Evolutionary conservation across 2,329 filamentous ascomycete genomes (phyloP).

Genomic region (Phoma sp.): DNA sequence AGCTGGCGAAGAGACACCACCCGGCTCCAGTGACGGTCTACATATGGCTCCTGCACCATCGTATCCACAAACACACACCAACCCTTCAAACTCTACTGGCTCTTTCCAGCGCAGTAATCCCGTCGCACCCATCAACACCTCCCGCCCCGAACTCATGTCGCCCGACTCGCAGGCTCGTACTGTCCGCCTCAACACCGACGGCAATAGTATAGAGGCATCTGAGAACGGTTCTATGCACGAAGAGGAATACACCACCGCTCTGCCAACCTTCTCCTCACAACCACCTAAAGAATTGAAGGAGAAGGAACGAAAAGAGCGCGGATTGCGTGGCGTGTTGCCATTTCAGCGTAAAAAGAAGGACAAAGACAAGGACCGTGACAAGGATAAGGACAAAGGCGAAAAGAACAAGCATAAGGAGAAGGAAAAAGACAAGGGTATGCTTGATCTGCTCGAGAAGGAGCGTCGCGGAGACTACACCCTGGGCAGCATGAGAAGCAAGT

Average conservation of each 20-base stretch:
- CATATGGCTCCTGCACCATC: conserved; percentile 42
- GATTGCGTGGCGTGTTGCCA: conserved; percentile 47
- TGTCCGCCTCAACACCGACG: conserved; percentile 33
- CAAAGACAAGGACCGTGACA: conserved; percentile 29
- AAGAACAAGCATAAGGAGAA: conserved; percentile 24
- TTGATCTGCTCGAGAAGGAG: conserved; percentile 14
- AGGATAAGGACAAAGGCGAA: conserved; percentile 24
- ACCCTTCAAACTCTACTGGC: conserved; percentile 29
- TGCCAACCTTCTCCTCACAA: conserved; percentile 45
- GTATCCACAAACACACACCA: conserved; percentile 38
- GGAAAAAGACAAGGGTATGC: conserved; percentile 27
- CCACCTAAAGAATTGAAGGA: conserved; percentile 38
- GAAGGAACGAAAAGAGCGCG: conserved; percentile 48
- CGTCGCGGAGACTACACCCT: conserved; percentile 17
- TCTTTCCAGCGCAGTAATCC: conserved; percentile 26
- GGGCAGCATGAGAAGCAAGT: conserved; percentile 12
- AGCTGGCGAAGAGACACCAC: conserved; percentile 45
- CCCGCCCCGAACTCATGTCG: conserved; percentile 24
- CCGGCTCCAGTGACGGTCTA: conserved; percentile 45
- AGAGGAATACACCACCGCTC: conserved; percentile 48
- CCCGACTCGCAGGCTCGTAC: conserved; percentile 32
- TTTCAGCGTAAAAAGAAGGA: conserved; percentile 47
- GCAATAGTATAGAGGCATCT: conserved; percentile 40
- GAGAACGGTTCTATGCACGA: conserved; percentile 45
- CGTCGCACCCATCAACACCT: conserved; percentile 32